Conservation (phyloP, 345 rosid species). For the Eucalyptus albens region DNA sequence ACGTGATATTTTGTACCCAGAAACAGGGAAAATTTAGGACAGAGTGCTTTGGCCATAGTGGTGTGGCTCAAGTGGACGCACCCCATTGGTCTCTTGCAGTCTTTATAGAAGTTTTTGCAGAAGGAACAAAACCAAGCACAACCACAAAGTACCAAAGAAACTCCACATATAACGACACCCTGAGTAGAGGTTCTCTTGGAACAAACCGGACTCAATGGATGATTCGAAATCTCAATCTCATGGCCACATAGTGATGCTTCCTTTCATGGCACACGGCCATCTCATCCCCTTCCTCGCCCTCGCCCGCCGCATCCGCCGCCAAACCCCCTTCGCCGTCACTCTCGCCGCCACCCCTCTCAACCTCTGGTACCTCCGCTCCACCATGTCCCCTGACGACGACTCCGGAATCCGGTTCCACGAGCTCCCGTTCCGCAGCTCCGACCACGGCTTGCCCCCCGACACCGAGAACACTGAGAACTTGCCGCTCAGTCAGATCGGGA, state of each 20-base stretch:
- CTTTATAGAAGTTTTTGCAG: background rate
- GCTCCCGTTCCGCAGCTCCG: slow-evolving; percentile 15
- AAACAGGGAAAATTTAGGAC: background rate
- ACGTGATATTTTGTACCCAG: background rate
- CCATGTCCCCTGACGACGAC: background rate
- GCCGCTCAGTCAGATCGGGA: background rate
- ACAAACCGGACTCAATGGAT: background rate
- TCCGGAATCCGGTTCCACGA: slow-evolving; percentile 1
- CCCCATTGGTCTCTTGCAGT: background rate
- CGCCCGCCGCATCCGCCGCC: slow-evolving; percentile 1
- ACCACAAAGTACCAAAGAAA: background rate
- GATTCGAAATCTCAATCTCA: background rate
- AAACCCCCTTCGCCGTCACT: slow-evolving; percentile 14
- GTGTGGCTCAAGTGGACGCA: background rate
- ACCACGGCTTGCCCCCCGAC: slow-evolving; percentile 28
- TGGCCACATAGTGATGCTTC: slow-evolving; percentile 6
- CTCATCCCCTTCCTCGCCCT: slow-evolving; percentile 7
- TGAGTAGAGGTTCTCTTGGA: background rate
- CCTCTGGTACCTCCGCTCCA: slow-evolving; percentile 12
- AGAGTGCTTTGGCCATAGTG: background rate
- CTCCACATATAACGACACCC: background rate
- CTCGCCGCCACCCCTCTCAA: slow-evolving; percentile 31
- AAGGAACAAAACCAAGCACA: background rate
- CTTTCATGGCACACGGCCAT: slow-evolving; percentile 13
- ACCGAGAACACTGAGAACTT: slow-evolving; percentile 25